Evolutionary conservation across 1,139 yeast genomes (phyloP).

Genomic region (Diutina pseudorugosa): DNA sequence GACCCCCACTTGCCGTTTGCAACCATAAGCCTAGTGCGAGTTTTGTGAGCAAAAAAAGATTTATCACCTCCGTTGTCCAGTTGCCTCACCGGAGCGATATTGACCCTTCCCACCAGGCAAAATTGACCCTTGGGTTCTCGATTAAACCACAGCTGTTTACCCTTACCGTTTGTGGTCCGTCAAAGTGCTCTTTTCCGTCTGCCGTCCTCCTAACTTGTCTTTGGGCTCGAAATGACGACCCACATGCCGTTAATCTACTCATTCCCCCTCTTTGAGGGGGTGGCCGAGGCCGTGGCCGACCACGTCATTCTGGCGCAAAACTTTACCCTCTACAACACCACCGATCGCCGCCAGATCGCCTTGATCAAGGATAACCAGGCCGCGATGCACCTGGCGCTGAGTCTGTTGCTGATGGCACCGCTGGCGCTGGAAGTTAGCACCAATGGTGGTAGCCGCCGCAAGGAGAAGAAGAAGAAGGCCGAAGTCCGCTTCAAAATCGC

Average conservation of each 20-base stretch:
- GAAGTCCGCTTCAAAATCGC: conserved; percentile 79
- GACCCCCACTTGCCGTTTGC: background rate
- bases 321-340: conserved; percentile 44
- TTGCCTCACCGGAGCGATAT: background rate
- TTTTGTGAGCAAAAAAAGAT: background rate
- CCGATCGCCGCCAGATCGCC: conserved; percentile 23
- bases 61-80: background rate
- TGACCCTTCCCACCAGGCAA: background rate
- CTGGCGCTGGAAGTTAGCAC: background rate
- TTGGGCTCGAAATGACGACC: conserved; percentile 58
- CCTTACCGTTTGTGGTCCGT: background rate
- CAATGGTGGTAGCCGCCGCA: conserved; percentile 1
- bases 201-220: background rate
- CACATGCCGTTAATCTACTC: conserved; percentile 88
- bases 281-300: conserved; percentile 91
- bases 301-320: conserved; percentile 77
- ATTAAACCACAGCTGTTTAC: background rate
- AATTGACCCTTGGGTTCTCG: background rate
- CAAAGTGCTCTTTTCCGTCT: background rate
- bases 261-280: conserved; percentile 79
- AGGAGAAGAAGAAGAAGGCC: conserved; percentile 20
- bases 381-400: conserved; percentile 1
- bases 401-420: conserved; percentile 1
- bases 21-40: background rate
- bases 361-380: background rate